A percentile compares a stretch with the other conserved stretches of the same genome.
phyloP scores from a whole-genome alignment of 139 green algal species.

The Ettlia oleoabundans region DNA sequence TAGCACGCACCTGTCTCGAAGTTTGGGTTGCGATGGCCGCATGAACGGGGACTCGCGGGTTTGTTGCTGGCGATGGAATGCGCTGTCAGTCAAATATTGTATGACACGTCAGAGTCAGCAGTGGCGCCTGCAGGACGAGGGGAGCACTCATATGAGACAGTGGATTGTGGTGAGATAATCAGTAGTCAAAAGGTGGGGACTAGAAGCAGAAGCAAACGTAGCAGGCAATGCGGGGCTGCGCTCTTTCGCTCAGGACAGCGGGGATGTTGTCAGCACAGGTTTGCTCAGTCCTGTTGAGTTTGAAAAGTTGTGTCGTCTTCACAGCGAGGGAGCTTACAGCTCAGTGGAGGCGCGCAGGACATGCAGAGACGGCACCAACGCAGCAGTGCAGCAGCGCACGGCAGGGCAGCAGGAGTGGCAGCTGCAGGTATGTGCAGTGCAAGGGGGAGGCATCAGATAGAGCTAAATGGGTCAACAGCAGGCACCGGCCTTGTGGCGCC shows the following conservation, averaged over 20 bases:
- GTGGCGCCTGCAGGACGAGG: too few relatives aligned
- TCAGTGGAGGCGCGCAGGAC: too few relatives aligned
- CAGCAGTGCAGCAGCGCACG: background rate
- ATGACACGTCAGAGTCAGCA: too few relatives aligned
- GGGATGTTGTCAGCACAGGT: conserved; percentile 63
- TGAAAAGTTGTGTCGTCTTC: conserved; percentile 66
- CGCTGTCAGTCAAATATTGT: too few relatives aligned
- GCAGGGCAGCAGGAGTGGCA: background rate
- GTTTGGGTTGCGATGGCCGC: too few relatives aligned
- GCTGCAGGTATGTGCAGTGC: background rate
- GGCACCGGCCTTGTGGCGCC: conserved; percentile 55
- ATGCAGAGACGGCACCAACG: background rate
- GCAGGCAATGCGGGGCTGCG: background rate
- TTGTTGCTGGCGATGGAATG: too few relatives aligned
- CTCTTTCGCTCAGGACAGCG: conserved; percentile 66
- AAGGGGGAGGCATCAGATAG: conserved; percentile 71
- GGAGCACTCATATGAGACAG: too few relatives aligned
- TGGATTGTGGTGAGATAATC: too few relatives aligned
- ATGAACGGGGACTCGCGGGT: too few relatives aligned
- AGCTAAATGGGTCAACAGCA: conserved; percentile 73
- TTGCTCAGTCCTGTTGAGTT: conserved; percentile 85
- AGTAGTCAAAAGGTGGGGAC: too few relatives aligned
- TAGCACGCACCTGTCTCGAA: background rate
- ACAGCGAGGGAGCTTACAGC: too few relatives aligned
- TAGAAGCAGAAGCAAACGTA: too few relatives aligned